These are phyloP conservation scores for Globisporangium polare DNA, from an alignment of 352 stramenopile species.

Conservation along the genomic window DNA sequence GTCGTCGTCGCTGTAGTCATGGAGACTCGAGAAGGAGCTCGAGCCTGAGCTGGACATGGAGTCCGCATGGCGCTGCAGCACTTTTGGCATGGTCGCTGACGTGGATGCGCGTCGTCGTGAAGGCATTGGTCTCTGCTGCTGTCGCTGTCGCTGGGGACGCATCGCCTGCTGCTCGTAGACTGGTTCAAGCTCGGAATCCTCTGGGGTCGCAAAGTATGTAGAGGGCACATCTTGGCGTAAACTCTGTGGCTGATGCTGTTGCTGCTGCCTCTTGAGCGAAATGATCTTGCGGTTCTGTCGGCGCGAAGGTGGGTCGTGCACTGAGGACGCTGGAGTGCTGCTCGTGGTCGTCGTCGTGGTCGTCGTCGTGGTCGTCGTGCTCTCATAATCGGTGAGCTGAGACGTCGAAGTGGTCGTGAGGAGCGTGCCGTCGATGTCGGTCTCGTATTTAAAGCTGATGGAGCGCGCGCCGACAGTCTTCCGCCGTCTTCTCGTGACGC, in stretches of 20 bases:
- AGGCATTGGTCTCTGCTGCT: background rate
- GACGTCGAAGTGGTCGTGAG: constrained; percentile 5
- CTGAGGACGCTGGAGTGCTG: background rate
- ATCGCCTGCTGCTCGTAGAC: background rate
- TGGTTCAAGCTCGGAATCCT: background rate
- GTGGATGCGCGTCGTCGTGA: constrained; percentile 11
- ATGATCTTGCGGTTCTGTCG: constrained; percentile 4
- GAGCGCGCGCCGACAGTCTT: constrained; percentile 16
- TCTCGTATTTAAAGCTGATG: constrained; percentile 11
- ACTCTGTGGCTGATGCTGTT: background rate
- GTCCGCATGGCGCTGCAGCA: constrained; percentile 2
- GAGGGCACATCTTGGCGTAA: background rate
- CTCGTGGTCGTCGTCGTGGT: constrained; percentile 1
- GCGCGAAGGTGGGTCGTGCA: background rate
- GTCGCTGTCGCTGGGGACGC: background rate
- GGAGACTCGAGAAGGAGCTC: constrained; percentile 14
- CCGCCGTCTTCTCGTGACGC: constrained; percentile 14
- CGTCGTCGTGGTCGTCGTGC: constrained; percentile 8
- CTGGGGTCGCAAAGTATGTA: background rate
- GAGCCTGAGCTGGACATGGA: constrained; percentile 1
- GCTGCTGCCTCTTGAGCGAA: background rate
- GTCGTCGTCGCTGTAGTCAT: constrained; percentile 12
- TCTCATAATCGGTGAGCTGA: constrained; percentile 5
- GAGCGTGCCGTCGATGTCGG: constrained; percentile 9
- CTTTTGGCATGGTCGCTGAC: constrained; percentile 1